phyloP scores from a whole-genome alignment of 441 rosid species.

The Pelargonium fulgidum region DNA sequence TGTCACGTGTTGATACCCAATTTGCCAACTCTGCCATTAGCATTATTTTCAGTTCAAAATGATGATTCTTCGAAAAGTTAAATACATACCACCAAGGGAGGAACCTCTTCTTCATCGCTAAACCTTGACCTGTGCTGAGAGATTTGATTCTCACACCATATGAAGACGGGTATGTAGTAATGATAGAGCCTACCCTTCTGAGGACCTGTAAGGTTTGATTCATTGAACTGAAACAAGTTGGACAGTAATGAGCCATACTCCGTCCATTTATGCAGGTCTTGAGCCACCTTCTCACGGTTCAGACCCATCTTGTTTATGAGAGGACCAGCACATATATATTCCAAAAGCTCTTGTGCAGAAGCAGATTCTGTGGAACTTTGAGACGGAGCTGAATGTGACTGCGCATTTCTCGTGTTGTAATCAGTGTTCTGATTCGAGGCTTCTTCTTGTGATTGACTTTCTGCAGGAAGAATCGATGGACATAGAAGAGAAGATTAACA shows the following conservation, averaged over 20 bases:
- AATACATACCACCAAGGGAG: slow-evolving; percentile 76
- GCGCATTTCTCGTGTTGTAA: slow-evolving; percentile 22
- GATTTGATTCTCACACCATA: slow-evolving; percentile 84
- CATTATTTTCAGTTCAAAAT: no score
- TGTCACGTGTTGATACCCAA: no score
- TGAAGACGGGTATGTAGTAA: slow-evolving; percentile 78
- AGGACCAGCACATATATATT: slow-evolving; percentile 80
- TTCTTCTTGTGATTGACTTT: slow-evolving; percentile 40
- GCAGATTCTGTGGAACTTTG: slow-evolving; percentile 51
- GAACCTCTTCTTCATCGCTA: slow-evolving; percentile 48
- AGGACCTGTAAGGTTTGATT: slow-evolving; percentile 52
- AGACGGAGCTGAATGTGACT: slow-evolving; percentile 36
- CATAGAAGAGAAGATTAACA: no score
- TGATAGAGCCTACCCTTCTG: slow-evolving; percentile 80
- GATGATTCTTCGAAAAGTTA: no score
- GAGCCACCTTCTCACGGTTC: slow-evolving; percentile 50
- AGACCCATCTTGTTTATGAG: slow-evolving; percentile 57
- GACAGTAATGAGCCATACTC: slow-evolving; percentile 54
- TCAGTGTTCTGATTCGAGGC: slow-evolving; percentile 27
- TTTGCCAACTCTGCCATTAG: no score
- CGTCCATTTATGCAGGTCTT: slow-evolving; percentile 77
- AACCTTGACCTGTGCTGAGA: slow-evolving; percentile 49
- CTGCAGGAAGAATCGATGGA: slow-evolving; percentile 27
- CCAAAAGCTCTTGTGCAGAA: slow-evolving; percentile 63
- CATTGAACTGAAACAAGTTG: slow-evolving; percentile 64